Conservation (phyloP, 2,329 filamentous ascomycete species). For the Botrytis paeoniae region DNA sequence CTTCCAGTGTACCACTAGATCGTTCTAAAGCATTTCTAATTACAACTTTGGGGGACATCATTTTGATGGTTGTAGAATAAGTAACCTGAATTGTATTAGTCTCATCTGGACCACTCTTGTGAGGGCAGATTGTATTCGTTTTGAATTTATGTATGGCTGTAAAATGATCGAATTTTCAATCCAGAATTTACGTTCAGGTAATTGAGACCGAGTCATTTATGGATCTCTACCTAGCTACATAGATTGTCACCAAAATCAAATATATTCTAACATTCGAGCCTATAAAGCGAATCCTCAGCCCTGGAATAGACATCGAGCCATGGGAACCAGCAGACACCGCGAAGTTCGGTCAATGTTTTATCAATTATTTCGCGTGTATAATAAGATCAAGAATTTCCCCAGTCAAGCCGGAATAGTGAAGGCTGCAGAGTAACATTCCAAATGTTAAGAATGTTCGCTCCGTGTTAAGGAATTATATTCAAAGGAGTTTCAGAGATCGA, state of each 20-base stretch:
- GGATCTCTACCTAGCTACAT: too few species aligned
- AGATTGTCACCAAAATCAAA: too few species aligned
- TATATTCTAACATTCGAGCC: neutral
- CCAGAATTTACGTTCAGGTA: neutral
- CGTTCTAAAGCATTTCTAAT: neutral
- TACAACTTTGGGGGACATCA: fast-evolving
- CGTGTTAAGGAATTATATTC: fast-evolving
- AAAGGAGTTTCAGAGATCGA: too few species aligned
- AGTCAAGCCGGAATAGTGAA: too few species aligned
- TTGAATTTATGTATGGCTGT: neutral
- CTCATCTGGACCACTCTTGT: neutral
- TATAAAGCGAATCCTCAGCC: neutral
- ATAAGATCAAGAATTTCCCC: too few species aligned
- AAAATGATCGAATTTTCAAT: neutral
- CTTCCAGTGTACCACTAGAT: neutral
- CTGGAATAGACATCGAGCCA: neutral
- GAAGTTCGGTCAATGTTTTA: too few species aligned
- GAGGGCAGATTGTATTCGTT: neutral
- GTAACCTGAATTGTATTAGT: neutral
- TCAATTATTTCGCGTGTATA: too few species aligned
- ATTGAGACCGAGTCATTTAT: too few species aligned
- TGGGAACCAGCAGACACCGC: neutral
- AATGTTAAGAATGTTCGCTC: too few species aligned
- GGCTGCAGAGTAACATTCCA: too few species aligned
- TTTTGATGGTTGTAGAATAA: neutral